Base-by-base conservation (phyloP, 2,329 filamentous ascomycete species). In the Furcasterigmium sp. region DNA sequence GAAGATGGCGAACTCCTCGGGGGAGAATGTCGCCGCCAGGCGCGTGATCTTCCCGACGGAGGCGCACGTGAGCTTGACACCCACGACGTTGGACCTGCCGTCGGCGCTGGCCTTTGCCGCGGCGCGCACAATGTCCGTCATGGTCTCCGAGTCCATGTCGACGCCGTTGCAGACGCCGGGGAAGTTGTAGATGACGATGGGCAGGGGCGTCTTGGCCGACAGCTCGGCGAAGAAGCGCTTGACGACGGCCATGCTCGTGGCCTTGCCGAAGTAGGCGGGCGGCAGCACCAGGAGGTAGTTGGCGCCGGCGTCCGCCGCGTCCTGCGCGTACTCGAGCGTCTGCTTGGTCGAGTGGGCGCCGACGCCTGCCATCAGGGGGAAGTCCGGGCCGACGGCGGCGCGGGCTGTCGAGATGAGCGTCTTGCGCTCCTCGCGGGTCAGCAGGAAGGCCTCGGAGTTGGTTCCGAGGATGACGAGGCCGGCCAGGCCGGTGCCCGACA, bases 101-200 rank as follows among this genome's bases (percentile, higher is more conserved):
- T 35, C 32, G n/a, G 32, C n/a, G 4, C 32, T n/a, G 34, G 70
- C 63, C 56, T 84, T 77, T 46, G 70, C 61, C 9, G 75, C 73
- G 5, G 85, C 66, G 0, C 66, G 63, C n/a, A 35, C 32, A 18
- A 35, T 35, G 15, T n/a, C 32, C 2, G 74, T 65, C 48, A 87
- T 80, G 52, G 78, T 74, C 48, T 85, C 82, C 0, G 80, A 85
- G 56, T 80, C 78, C 34, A 87, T 68, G 53, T 87, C 84, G 9
- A 87, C 67, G 5, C 84, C 84, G 13, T 80, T 75, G 19, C 75
- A 79, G 4, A 84, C 82, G 5, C 71, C 80, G 2, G 84, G 84
- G 67, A 82, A 87, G 62, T 87, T 87, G 69, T 87, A 87, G 45
- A 88, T 80, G 32, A 87, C 62, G 19, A 87, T 67, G 0, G 84